Percentiles rank a stretch among this genome's conserved stretches.
Evolutionary conservation across 345 rosid species (phyloP).

Genomic region (Firmiana major): DNA sequence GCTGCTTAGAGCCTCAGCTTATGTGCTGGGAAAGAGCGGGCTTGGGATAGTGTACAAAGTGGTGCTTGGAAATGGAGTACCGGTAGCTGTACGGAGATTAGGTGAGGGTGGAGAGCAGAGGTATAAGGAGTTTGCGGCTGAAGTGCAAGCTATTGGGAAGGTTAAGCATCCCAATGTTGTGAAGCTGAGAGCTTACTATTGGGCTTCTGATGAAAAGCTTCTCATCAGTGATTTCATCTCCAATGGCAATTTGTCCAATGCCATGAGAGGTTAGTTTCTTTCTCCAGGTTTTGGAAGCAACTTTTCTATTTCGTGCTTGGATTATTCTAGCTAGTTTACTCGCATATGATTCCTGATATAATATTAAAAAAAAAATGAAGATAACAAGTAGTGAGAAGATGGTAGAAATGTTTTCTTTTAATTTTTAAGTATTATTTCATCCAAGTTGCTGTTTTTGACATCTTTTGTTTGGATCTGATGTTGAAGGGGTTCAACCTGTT

Average conservation of each 20-base stretch:
- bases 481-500: not conserved
- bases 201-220: slow-evolving; percentile 98
- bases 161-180: slow-evolving; percentile 96
- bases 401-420: not conserved
- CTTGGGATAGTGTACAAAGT: slow-evolving; percentile 96
- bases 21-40: slow-evolving; percentile 95
- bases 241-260: slow-evolving; percentile 82
- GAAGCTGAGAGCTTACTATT: slow-evolving; percentile 86
- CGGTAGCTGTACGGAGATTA: slow-evolving; percentile 90
- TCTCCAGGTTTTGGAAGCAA: not conserved
- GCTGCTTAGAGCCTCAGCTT: slow-evolving; percentile 89
- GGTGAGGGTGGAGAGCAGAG: slow-evolving; percentile 97
- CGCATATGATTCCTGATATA: not conserved
- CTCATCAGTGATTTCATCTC: slow-evolving; percentile 85
- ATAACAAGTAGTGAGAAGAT: not conserved
- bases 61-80: slow-evolving; percentile 88
- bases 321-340: not conserved
- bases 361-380: not conserved
- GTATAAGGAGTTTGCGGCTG: slow-evolving; percentile 83
- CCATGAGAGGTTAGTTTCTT: slow-evolving; percentile 63
- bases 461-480: not conserved
- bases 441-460: not conserved
- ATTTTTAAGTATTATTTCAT: not conserved
- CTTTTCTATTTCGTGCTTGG: not conserved
- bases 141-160: slow-evolving; percentile 85